Evolutionary conservation across 2,329 filamentous ascomycete genomes (phyloP), one percentile per base, ranked within the genome.

Genomic region (Rachicladosporium sp.): DNA sequence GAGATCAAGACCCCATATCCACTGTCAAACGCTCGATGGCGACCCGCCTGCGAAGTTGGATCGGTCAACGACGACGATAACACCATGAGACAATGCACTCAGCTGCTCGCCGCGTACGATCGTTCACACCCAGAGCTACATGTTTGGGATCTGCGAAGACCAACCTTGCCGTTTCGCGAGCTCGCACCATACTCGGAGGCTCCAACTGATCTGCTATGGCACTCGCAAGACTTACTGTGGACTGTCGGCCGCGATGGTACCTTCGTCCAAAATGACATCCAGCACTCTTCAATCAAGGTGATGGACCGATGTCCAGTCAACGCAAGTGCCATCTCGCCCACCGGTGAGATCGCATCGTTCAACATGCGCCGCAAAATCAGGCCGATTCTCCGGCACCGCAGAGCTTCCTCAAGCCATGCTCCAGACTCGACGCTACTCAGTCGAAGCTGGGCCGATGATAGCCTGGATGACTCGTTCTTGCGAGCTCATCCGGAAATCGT

Each of bases 201-300:
- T 10, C 68, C 74, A 12, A 69, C 73, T 15, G 76, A 79, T 49
- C 60, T 80, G 54, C 63, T 80, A 10, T 80, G 76, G 68, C 73
- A 74, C 49, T 76, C 74, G 37, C 73, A 75, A 55, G 74, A 79
- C 53, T 61, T 76, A 5, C 61, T 80, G 30, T 80, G 76, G 76
- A 77, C 74, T 9, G 76, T 78, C 32, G 74, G 73, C 5, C 66
- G 70, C 35, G 69, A 74, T 43, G 76, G 76, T 10, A 64, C 69
- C 7, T 79, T 80, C 46, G 69, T 73, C 11, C 76, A 80, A 52
- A 74, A 70, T 27, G 76, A 80, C 49, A 65, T 78, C 29, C 70
- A 75, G 42, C 74, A 72, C 58, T 66, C 70, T 5, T 27, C 23
- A 8, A 65, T 71, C 6, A 74, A 76, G 46, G 65, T 72, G n/a